A percentile compares a stretch with the other conserved stretches of the same genome.
Evolutionary conservation across 352 stramenopile genomes (phyloP).

Genomic region (Globisporangium solare): DNA sequence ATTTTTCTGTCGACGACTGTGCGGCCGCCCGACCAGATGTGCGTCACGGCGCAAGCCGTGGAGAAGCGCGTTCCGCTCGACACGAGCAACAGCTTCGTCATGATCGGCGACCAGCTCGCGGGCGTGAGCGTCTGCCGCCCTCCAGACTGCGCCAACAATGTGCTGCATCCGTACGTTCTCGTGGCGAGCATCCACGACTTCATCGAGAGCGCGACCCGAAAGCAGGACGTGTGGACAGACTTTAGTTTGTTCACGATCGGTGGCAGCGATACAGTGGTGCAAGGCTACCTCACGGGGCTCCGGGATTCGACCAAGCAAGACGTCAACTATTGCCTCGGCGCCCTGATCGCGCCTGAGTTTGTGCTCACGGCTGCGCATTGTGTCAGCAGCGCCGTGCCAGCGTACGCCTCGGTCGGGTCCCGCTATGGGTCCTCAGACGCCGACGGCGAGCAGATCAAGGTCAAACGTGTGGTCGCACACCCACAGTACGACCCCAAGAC

Average conservation of each 20-base stretch:
- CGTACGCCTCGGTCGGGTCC: slow-evolving; percentile 27
- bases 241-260: slow-evolving; percentile 18
- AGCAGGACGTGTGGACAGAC: slow-evolving; percentile 14
- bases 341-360: slow-evolving; percentile 28
- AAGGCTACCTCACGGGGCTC: slow-evolving; percentile 25
- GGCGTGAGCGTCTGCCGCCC: slow-evolving; percentile 18
- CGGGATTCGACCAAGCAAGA: slow-evolving; percentile 11
- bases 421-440: slow-evolving; percentile 16
- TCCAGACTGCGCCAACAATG: background rate
- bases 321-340: slow-evolving; percentile 29
- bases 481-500: slow-evolving; percentile 18
- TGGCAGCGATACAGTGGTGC: slow-evolving; percentile 10
- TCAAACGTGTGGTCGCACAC: slow-evolving; percentile 25
- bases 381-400: slow-evolving; percentile 10
- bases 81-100: slow-evolving; percentile 20
- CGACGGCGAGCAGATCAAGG: slow-evolving; percentile 39
- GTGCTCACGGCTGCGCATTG: slow-evolving; percentile 38
- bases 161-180: slow-evolving; percentile 20
- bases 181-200: slow-evolving; percentile 18
- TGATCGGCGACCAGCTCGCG: slow-evolving; percentile 24
- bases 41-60: slow-evolving; percentile 12
- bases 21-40: slow-evolving; percentile 13
- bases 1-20: background rate
- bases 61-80: slow-evolving; percentile 12
- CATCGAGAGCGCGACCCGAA: slow-evolving; percentile 18